phyloP scores from a whole-genome alignment of 1,139 yeast species.

The Hanseniaspora uvarum region DNA sequence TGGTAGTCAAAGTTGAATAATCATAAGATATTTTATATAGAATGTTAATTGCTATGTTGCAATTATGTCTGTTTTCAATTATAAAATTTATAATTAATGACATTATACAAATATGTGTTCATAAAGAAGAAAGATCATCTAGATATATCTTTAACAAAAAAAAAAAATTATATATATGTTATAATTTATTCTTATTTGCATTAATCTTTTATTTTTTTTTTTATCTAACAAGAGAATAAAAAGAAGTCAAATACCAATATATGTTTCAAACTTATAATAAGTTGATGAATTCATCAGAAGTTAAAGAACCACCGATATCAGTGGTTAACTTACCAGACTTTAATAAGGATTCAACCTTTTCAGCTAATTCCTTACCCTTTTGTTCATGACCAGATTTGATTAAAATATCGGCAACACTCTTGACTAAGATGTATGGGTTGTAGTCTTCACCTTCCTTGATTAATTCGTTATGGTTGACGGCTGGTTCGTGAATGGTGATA shows the following conservation, averaged over 20 bases:
- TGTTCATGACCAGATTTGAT: constrained; percentile 15
- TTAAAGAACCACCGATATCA: constrained; percentile 81
- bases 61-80: too few relatives aligned
- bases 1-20: constrained; percentile 51
- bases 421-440: constrained; percentile 58
- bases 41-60: too few relatives aligned
- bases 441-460: constrained; percentile 90
- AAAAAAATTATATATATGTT: too few relatives aligned
- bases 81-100: too few relatives aligned
- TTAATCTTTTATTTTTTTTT: too few relatives aligned
- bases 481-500: constrained; percentile 54
- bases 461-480: constrained; percentile 97
- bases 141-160: neutral
- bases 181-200: too few relatives aligned
- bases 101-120: neutral
- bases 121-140: neutral
- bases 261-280: constrained; percentile 34
- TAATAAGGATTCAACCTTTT: constrained; percentile 7
- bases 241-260: neutral
- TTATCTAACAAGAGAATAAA: too few relatives aligned
- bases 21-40: too few relatives aligned
- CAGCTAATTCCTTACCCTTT: constrained; percentile 16
- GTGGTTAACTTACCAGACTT: constrained; percentile 56
- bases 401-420: constrained; percentile 15
- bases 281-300: constrained; percentile 82